phyloP scores from a whole-genome alignment of 108 stramenopile species.

The Nitzschia palea region DNA sequence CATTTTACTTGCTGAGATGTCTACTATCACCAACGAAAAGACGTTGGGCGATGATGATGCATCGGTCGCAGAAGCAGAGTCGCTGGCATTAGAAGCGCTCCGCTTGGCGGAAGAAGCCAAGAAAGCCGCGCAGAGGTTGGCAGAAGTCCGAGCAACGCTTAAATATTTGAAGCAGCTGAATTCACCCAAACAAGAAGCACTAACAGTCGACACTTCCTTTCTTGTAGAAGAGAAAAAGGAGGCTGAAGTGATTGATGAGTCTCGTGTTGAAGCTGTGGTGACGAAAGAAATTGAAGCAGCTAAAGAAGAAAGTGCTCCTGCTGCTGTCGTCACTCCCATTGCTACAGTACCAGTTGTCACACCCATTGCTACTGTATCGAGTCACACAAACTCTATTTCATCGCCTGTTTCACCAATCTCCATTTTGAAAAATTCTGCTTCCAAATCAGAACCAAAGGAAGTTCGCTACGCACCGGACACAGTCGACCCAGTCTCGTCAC shows the following conservation, averaged over 20 bases:
- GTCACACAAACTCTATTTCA: background rate
- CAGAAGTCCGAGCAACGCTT: constrained; percentile 1
- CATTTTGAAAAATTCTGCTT: constrained; percentile 2
- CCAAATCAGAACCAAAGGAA: background rate
- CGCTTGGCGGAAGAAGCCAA: constrained; percentile 14
- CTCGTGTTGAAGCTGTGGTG: background rate
- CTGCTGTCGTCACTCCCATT: background rate
- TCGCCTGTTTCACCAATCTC: background rate
- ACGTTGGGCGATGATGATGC: constrained; percentile 1
- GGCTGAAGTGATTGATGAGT: background rate
- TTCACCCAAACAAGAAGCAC: background rate
- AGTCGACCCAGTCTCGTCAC: background rate
- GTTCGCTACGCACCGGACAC: background rate
- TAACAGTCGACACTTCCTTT: background rate
- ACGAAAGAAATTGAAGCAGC: background rate
- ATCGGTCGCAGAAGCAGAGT: constrained; percentile 8
- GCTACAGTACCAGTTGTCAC: background rate
- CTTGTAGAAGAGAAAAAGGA: background rate
- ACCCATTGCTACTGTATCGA: background rate
- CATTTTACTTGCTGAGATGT: background rate
- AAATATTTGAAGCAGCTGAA: background rate
- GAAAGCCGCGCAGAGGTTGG: constrained; percentile 2
- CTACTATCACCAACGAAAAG: background rate
- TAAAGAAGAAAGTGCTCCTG: background rate
- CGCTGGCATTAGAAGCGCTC: constrained; percentile 13